These are phyloP conservation scores for Fragilaria crotonensis DNA, from an alignment of 108 stramenopile species.

Conservation along the genomic window DNA sequence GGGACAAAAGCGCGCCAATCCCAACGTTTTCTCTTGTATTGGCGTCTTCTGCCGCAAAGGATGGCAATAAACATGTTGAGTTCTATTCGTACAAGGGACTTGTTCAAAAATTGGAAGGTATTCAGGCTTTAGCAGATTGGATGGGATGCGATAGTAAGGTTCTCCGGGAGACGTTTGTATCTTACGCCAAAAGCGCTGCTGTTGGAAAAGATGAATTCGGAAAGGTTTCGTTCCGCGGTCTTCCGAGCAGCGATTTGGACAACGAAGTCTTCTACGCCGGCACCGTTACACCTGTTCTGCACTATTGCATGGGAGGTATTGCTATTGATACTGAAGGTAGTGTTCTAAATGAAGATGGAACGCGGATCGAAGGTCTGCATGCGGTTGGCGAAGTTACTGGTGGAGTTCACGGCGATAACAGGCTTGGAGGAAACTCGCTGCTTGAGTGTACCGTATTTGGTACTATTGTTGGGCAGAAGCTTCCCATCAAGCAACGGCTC, in stretches of 20 bases:
- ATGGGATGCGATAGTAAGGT: conserved; percentile 33
- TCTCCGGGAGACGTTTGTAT: conserved; percentile 38
- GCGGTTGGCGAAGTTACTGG: conserved; percentile 82
- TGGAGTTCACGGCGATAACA: conserved; percentile 72
- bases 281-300: conserved; percentile 69
- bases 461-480: conserved; percentile 71
- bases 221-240: conserved; percentile 53
- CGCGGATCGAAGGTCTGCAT: conserved; percentile 51
- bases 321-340: conserved; percentile 62
- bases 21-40: conserved; percentile 77
- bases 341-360: conserved; percentile 28
- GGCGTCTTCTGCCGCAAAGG: conserved; percentile 64
- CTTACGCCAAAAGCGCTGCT: conserved; percentile 52
- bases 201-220: conserved; percentile 60
- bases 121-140: conserved; percentile 62
- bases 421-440: conserved; percentile 84
- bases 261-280: conserved; percentile 77
- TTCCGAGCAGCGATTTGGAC: conserved; percentile 28
- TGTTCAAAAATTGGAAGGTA: conserved; percentile 59
- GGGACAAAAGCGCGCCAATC: conserved; percentile 50
- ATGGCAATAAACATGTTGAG: conserved; percentile 84
- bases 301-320: conserved; percentile 94
- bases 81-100: conserved; percentile 80
- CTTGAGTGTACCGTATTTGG: conserved; percentile 94
- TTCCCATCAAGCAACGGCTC: too few relatives aligned